Evolutionary conservation across 2,329 filamentous ascomycete genomes (phyloP).

Genomic region (Ophiostoma piceae): DNA sequence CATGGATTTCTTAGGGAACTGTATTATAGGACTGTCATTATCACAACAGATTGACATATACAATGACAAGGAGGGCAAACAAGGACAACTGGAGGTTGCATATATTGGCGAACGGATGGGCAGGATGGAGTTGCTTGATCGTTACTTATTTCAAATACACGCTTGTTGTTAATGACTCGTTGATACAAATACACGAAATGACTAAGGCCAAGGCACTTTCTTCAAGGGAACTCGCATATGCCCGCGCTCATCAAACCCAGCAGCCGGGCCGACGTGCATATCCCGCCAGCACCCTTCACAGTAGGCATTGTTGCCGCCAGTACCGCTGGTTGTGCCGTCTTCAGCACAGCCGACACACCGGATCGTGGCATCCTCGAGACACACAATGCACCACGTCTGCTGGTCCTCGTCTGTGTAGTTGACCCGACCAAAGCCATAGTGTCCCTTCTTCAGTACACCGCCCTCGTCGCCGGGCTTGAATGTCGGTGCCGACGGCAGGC

Average conservation of each 20-base stretch:
- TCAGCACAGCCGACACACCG: constrained; percentile 65
- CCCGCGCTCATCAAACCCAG: constrained; percentile 62
- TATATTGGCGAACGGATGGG: constrained; percentile 11
- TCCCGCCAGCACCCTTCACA: constrained; percentile 76
- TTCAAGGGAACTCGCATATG: constrained; percentile 57
- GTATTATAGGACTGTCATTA: background rate
- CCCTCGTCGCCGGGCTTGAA: constrained; percentile 43
- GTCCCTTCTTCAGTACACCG: constrained; percentile 2
- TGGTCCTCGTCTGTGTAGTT: constrained; percentile 64
- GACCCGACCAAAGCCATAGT: constrained; percentile 33
- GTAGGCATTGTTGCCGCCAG: constrained; percentile 46
- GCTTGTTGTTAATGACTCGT: background rate
- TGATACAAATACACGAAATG: background rate
- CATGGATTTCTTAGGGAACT: background rate
- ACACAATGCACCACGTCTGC: constrained; percentile 76
- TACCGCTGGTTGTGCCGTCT: constrained; percentile 39
- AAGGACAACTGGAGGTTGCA: background rate
- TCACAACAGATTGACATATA: background rate
- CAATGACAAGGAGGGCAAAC: background rate
- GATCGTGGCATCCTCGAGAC: constrained; percentile 69
- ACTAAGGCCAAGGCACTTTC: background rate
- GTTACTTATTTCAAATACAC: constrained; percentile 7
- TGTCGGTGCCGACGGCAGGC: constrained; percentile 47
- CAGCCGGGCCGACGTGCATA: constrained; percentile 66
- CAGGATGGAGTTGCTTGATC: background rate